Conservation (phyloP, 1,284 basidiomycete species). For the Trichosporon sp. region DNA sequence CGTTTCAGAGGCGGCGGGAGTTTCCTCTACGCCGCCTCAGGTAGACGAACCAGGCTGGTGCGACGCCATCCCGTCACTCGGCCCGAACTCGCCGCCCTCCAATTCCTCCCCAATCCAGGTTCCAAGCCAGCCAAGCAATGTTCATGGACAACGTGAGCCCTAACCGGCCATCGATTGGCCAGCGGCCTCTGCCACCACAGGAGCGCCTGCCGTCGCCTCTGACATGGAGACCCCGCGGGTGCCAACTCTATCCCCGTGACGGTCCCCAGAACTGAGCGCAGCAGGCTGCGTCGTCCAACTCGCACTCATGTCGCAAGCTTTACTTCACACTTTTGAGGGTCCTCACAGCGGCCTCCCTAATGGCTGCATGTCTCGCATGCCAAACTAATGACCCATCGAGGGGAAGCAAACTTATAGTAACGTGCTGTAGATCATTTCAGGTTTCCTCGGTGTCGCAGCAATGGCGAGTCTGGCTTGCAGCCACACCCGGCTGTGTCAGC, state of each 20-base stretch:
- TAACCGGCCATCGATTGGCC: not conserved
- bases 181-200: too few relatives aligned
- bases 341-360: not conserved
- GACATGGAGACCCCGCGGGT: not conserved
- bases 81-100: not conserved
- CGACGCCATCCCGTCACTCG: not conserved
- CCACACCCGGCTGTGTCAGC: not conserved
- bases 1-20: not conserved
- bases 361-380: not conserved
- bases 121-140: conserved; percentile 37
- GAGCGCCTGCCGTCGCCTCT: not conserved
- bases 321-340: not conserved
- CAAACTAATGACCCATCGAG: not conserved
- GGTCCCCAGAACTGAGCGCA: not conserved
- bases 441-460: not conserved
- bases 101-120: not conserved
- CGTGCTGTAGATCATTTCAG: not conserved
- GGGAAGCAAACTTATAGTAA: not conserved
- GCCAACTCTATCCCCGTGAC: not conserved
- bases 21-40: not conserved
- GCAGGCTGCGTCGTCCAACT: not conserved
- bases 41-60: not conserved
- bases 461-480: not conserved
- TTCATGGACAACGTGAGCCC: conserved; percentile 23
- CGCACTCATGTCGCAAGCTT: not conserved